Conservation (phyloP, 805 yeast species). For the Cyberlindnera maritima region DNA sequence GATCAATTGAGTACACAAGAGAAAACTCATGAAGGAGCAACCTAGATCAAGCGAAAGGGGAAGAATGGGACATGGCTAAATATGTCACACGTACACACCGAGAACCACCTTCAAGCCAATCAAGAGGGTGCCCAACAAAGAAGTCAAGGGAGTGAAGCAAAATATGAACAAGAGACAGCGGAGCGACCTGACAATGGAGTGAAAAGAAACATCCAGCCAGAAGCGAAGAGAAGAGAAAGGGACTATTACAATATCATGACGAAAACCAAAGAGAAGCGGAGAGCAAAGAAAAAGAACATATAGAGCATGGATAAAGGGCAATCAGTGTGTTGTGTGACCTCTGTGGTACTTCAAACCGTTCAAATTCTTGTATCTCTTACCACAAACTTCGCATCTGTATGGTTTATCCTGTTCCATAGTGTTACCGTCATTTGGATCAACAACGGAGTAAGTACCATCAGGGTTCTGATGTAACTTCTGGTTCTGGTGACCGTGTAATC, state of each 20-base stretch:
- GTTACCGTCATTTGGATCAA: conserved; percentile 93
- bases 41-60: neutral
- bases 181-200: too few species aligned
- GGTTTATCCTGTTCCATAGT: conserved; percentile 98
- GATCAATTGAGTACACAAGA: neutral
- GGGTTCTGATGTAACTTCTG: conserved; percentile 87
- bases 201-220: neutral
- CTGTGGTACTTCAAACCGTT: conserved; percentile 96
- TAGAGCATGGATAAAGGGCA: neutral
- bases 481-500: conserved; percentile 95
- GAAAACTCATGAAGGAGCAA: too few species aligned
- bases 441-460: conserved; percentile 89
- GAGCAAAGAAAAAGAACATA: neutral
- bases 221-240: neutral
- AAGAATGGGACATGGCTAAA: neutral
- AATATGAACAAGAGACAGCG: too few species aligned
- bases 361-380: conserved; percentile 92
- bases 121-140: too few species aligned
- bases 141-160: too few species aligned
- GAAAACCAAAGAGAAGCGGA: neutral
- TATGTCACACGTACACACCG: too few species aligned
- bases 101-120: too few species aligned
- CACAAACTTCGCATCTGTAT: conserved; percentile 96
- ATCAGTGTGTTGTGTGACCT: conserved; percentile 92
- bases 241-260: neutral